Conservation (phyloP, 106 monocot genomes). For the Dendrobium chrysotoxum region DNA sequence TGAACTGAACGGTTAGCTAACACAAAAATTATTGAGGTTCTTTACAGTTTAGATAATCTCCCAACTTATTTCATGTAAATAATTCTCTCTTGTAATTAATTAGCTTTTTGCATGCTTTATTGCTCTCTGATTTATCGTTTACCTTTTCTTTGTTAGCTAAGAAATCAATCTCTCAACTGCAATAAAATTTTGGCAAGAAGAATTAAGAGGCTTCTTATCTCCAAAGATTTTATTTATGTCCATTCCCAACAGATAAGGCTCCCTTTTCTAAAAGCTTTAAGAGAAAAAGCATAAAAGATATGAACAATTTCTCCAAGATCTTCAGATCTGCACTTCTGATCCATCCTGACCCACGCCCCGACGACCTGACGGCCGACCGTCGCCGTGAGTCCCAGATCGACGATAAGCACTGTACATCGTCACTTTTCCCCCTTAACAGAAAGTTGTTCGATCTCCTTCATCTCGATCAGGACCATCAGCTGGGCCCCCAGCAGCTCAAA, state of each 20-base stretch:
- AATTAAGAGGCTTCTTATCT: not conserved
- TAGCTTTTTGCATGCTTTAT: too few relatives aligned
- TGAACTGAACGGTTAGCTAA: too few relatives aligned
- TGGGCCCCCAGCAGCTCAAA: conserved; percentile 11
- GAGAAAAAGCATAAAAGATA: not conserved
- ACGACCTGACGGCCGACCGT: not conserved
- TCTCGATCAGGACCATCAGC: not conserved
- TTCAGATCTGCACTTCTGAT: not conserved
- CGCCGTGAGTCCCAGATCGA: not conserved
- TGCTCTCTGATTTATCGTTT: too few relatives aligned
- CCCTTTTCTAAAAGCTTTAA: not conserved
- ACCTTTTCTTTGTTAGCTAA: too few relatives aligned
- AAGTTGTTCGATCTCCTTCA: not conserved
- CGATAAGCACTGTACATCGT: not conserved
- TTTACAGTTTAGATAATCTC: too few relatives aligned
- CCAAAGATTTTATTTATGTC: not conserved
- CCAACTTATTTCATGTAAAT: too few relatives aligned
- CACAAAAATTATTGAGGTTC: too few relatives aligned
- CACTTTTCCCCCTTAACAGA: not conserved
- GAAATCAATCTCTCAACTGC: too few relatives aligned
- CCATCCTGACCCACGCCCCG: not conserved
- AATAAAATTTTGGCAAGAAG: not conserved
- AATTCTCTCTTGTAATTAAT: too few relatives aligned
- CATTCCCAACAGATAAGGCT: not conserved
- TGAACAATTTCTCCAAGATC: not conserved